Percentiles rank a stretch among this genome's conserved stretches.
Evolutionary conservation across 1,284 basidiomycete species (phyloP).

Genomic region (Cutaneotrichosporon cavernicola): DNA sequence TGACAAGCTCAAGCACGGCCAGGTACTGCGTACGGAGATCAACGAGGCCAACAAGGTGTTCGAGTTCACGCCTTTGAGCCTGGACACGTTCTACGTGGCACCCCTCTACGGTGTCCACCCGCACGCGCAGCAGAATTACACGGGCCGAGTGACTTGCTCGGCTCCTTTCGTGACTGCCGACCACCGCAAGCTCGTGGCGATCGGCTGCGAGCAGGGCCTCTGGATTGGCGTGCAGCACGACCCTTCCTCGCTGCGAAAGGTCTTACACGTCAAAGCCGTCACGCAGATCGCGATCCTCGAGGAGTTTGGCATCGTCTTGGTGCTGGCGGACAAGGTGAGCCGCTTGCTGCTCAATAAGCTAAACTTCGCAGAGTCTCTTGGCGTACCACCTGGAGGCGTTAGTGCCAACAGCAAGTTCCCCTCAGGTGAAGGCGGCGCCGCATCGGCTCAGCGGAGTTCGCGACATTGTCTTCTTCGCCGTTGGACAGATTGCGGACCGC

Average conservation of each 20-base stretch:
- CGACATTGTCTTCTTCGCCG: conserved; percentile 91
- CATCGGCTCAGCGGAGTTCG: conserved; percentile 79
- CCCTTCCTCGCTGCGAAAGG: conserved; percentile 79
- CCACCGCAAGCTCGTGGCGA: conserved; percentile 77
- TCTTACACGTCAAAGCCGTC: conserved; percentile 83
- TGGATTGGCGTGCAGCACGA: conserved; percentile 94
- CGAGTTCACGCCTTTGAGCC: conserved; percentile 78
- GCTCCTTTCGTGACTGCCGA: conserved; percentile 86
- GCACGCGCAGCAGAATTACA: conserved; percentile 68
- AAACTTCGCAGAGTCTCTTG: conserved; percentile 41
- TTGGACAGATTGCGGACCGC: conserved; percentile 77
- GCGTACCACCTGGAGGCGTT: conserved; percentile 94
- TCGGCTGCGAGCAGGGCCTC: conserved; percentile 92
- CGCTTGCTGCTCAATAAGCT: not conserved
- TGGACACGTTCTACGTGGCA: conserved; percentile 77
- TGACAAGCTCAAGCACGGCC: conserved; percentile 80
- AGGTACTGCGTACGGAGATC: conserved; percentile 76
- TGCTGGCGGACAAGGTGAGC: conserved; percentile 70
- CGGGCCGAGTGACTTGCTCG: conserved; percentile 88
- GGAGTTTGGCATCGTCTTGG: conserved; percentile 91
- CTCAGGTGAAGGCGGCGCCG: conserved; percentile 57
- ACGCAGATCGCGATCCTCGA: conserved; percentile 93
- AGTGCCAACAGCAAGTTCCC: conserved; percentile 67
- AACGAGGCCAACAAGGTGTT: conserved; percentile 89
- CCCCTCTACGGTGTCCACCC: conserved; percentile 56